Evolutionary conservation across 2,329 filamentous ascomycete genomes (phyloP), one percentile per base, ranked within the genome.

Genomic region (Calonectria pseudoreteaudii): DNA sequence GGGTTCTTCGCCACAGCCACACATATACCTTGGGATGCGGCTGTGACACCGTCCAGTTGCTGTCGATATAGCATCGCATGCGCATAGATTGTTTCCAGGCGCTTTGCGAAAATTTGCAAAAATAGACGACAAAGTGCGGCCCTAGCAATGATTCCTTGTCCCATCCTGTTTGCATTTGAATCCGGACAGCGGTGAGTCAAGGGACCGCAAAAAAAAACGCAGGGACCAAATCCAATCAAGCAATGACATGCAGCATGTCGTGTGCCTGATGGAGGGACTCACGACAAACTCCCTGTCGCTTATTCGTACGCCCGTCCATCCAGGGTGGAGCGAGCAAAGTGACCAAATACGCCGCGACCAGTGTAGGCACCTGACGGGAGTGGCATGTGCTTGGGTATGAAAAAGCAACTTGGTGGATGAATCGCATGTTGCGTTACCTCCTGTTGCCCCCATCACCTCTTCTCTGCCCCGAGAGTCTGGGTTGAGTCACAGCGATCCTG

Each of bases 281-380:
- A 75, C 74, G 75, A 78, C 78, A 80, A 78, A 79, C 75, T n/a
- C 41, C 50, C 65, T 34, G 52, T 44, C 49, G 66, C 50, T 34
- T 36, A 77, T 80, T 80, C 74, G 78, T 62, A 49, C 76, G 36
- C 44, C 34, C n/a, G 30, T 60, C 31, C 49, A 44, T 58, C 16
- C 28, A 26, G 52, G 52, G 28, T 34, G 50, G 52, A 68, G 49
- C 6, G 44, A 47, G n/a, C 23, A 53, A 66, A 50, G 50, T 7
- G 31, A 58, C 26, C 16, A 47, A 36, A 65, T 49, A 23, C 41
- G 60, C 28, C 41, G 38, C 13, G 41, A 34, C 28, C 38, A 34
- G 38, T 26, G 44, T 30, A 62, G 53, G 30, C 56, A 60, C 67
- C 41, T 70, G 68, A 70, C 31, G 41, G 28, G 26, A 52, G 41